Base-by-base conservation (phyloP, 768 basidiomycete species). In the Agaricus subrufescens region DNA sequence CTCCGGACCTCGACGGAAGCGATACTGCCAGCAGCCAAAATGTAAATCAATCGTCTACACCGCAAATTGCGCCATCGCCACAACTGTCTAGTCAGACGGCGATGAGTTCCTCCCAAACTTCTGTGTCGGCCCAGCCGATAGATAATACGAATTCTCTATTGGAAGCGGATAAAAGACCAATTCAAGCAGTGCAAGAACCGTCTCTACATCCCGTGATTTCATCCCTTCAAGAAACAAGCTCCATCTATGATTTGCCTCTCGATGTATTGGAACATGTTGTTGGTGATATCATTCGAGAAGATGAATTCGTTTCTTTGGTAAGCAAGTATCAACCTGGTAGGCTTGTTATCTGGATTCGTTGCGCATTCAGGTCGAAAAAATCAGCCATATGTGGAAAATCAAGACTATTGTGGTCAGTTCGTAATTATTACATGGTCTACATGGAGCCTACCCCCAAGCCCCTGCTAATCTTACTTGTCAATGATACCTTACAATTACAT, bases 241-340 rank as follows among this genome's bases (percentile, higher is more conserved):
- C 71, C 0, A 61, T 89, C n/a, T 85, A 87, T 60, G 68, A 78
- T 50, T 66, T 89, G 27, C 67, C 86, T 25, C 71, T 67, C 34
- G 55, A 67, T 10, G 73, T 78, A 6, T 76, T 91, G 11, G 86
- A 89, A 62, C 68, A 69, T 45, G 65, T 86, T 2, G 76, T 90
- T 15, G 75, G 77, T 10, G 76, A 83, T 27, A 77, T 89, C 25
- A 75, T 90, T 15, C 79, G 82, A 52, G 88, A 91, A 66, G 84
- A 94, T 51, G 84, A 91, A 6, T 93, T 97, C 64, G 69, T 77
- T 11, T 78, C 81, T 60, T 75, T 98, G 81, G 92, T 90, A 62
- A 58, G 81, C 67, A 12, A 27, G 38, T 25, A 19, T 38, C 27
- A 30, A 9, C 15, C 26, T 48, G 45, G 11, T 2, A 5, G 30